Base-by-base conservation (phyloP, 805 yeast genomes). In the Spathaspora gorwiae region DNA sequence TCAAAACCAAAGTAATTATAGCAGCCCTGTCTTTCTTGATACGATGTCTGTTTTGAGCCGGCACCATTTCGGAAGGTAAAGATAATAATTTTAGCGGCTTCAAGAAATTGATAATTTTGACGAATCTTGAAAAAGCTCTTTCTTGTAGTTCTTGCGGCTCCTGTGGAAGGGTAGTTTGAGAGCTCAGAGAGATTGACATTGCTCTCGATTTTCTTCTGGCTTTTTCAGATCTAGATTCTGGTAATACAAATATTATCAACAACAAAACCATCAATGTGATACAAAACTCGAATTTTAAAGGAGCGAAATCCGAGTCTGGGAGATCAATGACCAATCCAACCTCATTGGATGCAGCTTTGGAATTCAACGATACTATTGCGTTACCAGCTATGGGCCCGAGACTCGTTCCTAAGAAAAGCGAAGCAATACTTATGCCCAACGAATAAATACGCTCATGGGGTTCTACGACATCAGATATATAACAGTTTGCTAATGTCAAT, bases 401-500 rank as follows among this genome's bases (percentile, higher is more conserved):
- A 1, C 84, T 83, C 51, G 80, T 55, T 0, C 90, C 86, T 3
- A 75, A 68, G 54, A 78, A 83, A 41, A 84, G 62, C 13, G 77
- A 62, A 9, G 90, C 87, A 57, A 76, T 68, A 26, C 78, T 65
- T 27, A 79, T 64, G 10, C 90, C 87, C 51, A 87, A 66, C 15
- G 75, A 69, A 43, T 76, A 72, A 24, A 80, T 75, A 49, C 95
- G 66, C 45, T 77, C 71, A 31, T 69, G 72, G 1, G 87, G 76
- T 15, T 81, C 83, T 6, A 81, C 82, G 35, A 87, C 80, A 64
- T 89, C 96, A 4, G 88, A 71, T 13, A 86, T 73, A 57, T 87
- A 89, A 48, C 90, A 79, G 56, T 83, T 83, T 10, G 80, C 66
- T 29, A 84, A 64, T 8, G 84, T 78, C 42, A 84, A 55, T 31